Percentiles rank a stretch among this genome's conserved stretches.
phyloP scores from a whole-genome alignment of 192 early-diverging fungal genomes.

The Coemansia sp. region DNA sequence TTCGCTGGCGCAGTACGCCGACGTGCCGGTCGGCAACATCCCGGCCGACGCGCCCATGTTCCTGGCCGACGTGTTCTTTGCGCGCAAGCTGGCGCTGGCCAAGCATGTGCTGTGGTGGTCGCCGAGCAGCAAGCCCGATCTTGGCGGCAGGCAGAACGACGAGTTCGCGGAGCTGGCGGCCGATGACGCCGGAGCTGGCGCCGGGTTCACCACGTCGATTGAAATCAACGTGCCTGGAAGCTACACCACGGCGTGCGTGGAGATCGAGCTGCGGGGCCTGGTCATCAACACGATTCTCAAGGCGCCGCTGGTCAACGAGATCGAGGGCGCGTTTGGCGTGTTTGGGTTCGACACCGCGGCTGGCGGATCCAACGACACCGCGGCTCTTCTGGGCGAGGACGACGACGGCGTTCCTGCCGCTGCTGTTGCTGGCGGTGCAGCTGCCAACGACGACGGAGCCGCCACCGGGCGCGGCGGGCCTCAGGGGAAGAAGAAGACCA shows the following conservation, averaged over 20 bases:
- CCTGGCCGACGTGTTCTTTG: constrained; percentile 81
- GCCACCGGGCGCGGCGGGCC: background rate
- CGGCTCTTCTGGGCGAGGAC: constrained; percentile 16
- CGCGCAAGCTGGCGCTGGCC: constrained; percentile 70
- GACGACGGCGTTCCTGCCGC: constrained; percentile 8
- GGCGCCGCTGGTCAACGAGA: constrained; percentile 71
- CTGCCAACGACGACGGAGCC: background rate
- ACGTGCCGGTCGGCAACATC: constrained; percentile 91
- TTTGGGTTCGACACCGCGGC: constrained; percentile 38
- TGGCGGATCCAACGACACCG: background rate
- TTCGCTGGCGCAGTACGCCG: constrained; percentile 73
- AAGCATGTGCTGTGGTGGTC: constrained; percentile 94
- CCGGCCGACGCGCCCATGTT: constrained; percentile 76
- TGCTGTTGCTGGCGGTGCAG: background rate
- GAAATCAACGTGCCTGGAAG: constrained; percentile 77
- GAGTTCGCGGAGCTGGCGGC: constrained; percentile 20
- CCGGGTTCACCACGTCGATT: constrained; percentile 21
- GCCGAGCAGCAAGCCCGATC: constrained; percentile 71
- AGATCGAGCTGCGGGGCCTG: constrained; percentile 77
- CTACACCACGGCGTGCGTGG: constrained; percentile 80
- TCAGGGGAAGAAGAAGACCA: constrained; percentile 4
- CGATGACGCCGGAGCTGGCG: constrained; percentile 3
- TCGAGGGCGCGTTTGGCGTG: constrained; percentile 65
- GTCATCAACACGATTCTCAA: constrained; percentile 83
- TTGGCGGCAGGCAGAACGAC: constrained; percentile 73